phyloP scores from a whole-genome alignment of 495 filamentous ascomycete genomes.

The Aspergillus mulundensis region DNA sequence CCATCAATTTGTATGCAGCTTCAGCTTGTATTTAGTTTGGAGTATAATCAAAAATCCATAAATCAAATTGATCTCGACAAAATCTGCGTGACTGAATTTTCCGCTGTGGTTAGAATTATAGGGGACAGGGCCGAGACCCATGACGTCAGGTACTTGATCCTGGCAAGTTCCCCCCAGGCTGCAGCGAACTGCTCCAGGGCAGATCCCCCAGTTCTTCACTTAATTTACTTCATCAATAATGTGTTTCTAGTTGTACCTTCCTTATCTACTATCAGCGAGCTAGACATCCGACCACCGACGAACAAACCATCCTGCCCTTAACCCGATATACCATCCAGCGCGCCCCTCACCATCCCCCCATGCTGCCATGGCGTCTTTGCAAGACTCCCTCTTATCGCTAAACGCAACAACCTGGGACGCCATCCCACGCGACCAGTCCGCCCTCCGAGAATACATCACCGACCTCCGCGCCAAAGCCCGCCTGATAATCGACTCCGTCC shows the following conservation, averaged over 20 bases:
- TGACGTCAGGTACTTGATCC: conserved; percentile 7
- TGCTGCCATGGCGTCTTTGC: conserved; percentile 57
- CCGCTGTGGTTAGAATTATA: background rate
- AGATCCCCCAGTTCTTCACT: background rate
- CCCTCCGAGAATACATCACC: conserved; percentile 50
- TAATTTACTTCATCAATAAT: background rate
- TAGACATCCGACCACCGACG: background rate
- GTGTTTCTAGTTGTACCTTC: background rate
- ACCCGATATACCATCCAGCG: too few relatives aligned
- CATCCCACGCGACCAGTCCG: conserved; percentile 51
- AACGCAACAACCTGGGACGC: conserved; percentile 63
- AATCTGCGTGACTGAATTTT: background rate
- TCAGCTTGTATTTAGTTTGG: conserved; percentile 24
- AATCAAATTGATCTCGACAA: conserved; percentile 1
- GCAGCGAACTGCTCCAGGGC: background rate
- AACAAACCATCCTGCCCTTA: too few relatives aligned
- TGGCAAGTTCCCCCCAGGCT: background rate
- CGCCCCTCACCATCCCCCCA: background rate
- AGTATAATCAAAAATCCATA: conserved; percentile 18
- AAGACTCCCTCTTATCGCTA: conserved; percentile 73
- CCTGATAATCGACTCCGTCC: conserved; percentile 72
- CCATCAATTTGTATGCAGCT: conserved; percentile 15
- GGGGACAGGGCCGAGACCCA: background rate
- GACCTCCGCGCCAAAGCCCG: conserved; percentile 61
- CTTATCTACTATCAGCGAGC: background rate